These are phyloP conservation scores for Solanum appendiculatum DNA, from an alignment of 257 asterid species.

Conservation along the genomic window DNA sequence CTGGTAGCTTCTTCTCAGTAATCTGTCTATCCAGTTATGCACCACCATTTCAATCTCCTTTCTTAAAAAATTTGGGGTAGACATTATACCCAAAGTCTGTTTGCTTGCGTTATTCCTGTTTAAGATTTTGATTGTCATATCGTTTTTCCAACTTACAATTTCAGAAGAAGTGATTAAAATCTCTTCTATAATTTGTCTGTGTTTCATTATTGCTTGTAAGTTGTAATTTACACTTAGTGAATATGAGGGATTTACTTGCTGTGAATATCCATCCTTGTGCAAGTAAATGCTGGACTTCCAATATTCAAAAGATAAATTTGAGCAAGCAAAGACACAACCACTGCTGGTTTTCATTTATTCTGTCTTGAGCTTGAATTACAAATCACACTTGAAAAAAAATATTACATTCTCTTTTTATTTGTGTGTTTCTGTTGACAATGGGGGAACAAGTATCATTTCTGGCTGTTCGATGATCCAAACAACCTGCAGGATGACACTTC, in stretches of 20 bases:
- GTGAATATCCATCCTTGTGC: background rate
- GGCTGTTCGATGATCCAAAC: slow-evolving; percentile 41
- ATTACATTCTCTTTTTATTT: background rate
- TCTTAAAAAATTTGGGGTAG: background rate
- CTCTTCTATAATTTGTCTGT: background rate
- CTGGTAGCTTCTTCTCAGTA: too few species aligned
- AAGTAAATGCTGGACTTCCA: background rate
- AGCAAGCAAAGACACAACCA: background rate
- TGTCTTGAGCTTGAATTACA: background rate
- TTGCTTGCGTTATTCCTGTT: background rate
- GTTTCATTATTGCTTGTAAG: background rate
- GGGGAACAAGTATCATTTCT: background rate
- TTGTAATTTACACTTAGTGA: background rate
- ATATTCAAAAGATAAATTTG: background rate
- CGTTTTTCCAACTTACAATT: background rate
- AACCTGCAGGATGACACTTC: slow-evolving; percentile 30
- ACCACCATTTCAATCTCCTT: background rate
- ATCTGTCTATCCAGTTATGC: background rate
- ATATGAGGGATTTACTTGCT: background rate
- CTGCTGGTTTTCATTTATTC: background rate
- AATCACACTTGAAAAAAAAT: background rate
- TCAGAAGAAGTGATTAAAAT: background rate
- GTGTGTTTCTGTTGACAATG: background rate
- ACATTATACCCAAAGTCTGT: background rate
- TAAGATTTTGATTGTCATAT: background rate